Base-by-base conservation (phyloP, 2,329 filamentous ascomycete species). In the Fusarium pseudograminearum region DNA sequence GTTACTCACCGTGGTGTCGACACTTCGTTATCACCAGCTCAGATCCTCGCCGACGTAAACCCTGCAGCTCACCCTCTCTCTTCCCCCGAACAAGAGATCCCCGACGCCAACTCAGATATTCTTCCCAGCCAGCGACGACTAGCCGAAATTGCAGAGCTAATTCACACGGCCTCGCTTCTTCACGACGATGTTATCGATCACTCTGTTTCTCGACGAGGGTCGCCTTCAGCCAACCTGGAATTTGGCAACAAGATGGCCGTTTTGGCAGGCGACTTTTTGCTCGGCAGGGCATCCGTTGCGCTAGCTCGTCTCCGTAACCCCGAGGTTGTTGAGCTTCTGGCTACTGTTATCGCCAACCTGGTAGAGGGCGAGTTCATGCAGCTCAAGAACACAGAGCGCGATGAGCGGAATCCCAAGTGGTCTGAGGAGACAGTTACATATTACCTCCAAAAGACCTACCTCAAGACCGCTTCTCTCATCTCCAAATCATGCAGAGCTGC, bases 301-400 rank as follows among this genome's bases (percentile, higher is more conserved):
- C 86, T 99, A 42, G 96, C 96, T 16, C 90, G 96, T 42, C 83
- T 99, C 62, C 89, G 95, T 33, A 93, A 99, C 77, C 92, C 94
- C 44, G 96, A 99, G 80, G 96, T 99, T 4, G 93, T 94, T 11
- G 96, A 99, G 82, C 87, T 99, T 10, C 84, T 99, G 31, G 94
- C 96, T 6, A 98, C 95, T 1, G 96, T 98, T 42, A 98, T 99
- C 73, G 95, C 96, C 45, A 99, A 99, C 79, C 85, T 99, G 28
- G 94, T 99, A 22, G 96, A 99, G 82, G 96, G 96, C 77, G 96
- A 99, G 81, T 98, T 99, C 83, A 99, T 99, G 96, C 96, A 99
- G 84, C 85, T 99, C 74, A 97, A 97, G 83, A 99, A 99, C 81
- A 98, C 96, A 2, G 93, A 92, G 46, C 86, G 88, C 70, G 95